A percentile compares a stretch with the other conserved stretches of the same genome.
Evolutionary conservation across 495 filamentous ascomycete genomes (phyloP).

Genomic region (Peziza echinospora): DNA sequence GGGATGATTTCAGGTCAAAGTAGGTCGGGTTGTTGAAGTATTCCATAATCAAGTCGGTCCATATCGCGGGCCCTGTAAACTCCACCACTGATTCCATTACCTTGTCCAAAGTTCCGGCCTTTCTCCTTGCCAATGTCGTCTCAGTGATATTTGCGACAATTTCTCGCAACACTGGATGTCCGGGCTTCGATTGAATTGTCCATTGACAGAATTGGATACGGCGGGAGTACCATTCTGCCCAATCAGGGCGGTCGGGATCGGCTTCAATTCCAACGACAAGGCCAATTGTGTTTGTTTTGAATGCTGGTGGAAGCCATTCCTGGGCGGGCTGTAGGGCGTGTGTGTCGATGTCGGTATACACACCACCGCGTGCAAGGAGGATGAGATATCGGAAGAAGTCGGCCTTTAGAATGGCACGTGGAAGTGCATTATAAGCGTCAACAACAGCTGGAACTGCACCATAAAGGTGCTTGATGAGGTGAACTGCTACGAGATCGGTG

Average conservation of each 20-base stretch:
- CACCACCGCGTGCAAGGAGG: constrained; percentile 75
- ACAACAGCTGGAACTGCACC: constrained; percentile 69
- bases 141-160: constrained; percentile 70
- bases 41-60: constrained; percentile 80
- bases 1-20: constrained; percentile 55
- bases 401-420: constrained; percentile 75
- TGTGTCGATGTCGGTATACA: constrained; percentile 96
- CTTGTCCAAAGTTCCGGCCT: constrained; percentile 38
- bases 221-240: constrained; percentile 87
- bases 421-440: constrained; percentile 75
- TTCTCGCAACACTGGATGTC: constrained; percentile 76
- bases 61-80: constrained; percentile 83
- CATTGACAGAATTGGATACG: constrained; percentile 97
- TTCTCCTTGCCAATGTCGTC: constrained; percentile 56
- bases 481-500: constrained; percentile 63
- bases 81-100: constrained; percentile 72
- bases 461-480: constrained; percentile 70
- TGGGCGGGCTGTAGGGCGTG: constrained; percentile 56
- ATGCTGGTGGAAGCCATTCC: constrained; percentile 65
- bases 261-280: constrained; percentile 89
- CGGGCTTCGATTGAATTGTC: constrained; percentile 91
- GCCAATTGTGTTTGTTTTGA: constrained; percentile 56
- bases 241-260: constrained; percentile 79
- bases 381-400: constrained; percentile 98
- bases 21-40: constrained; percentile 86